Evolutionary conservation across 257 asterid genomes (phyloP), one percentile per base, ranked within the genome.

Genomic region (Nicotiana knightiana): DNA sequence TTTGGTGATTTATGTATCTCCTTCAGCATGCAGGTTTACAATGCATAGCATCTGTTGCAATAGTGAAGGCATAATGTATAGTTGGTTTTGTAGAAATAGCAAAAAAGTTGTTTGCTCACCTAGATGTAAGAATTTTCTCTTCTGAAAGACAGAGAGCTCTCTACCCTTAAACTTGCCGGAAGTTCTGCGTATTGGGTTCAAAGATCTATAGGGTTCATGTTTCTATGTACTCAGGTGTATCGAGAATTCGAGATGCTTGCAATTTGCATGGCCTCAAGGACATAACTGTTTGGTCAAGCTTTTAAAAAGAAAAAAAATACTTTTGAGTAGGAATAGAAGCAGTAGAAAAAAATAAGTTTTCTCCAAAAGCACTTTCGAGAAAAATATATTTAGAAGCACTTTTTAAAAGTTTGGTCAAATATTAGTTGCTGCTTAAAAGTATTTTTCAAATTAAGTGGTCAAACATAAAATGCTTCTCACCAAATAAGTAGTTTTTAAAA

Each of bases 1-100:
- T 5, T 70, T 70, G 79, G 13, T 28, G 79, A 24, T 46, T 3
- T 73, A 26, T 75, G 79, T 1, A 3, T 26, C 79, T 75, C 24
- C 35, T 28, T 30, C 61, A 11, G 68, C 43, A 51, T 75, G 79
- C 15, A 73, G 79, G 43, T 64, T 64, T 30, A 28, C 43, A 64
- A 28, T 64, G 70, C 18, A 63, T 6, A 71, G 7, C 43, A 48
- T 48, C 46, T 43, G 79, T 13, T 48, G 62, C 26, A 48, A 26
- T 51, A 73, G 24, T 51, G 28, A 48, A 51, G 63, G 26, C 62
- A 15, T 73, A 48, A 21, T 73, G 63, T 51, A 51, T 15, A 73
- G 63, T 73, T 73, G 43, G 26, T 51, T 48, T 73, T 73, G 16
- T 48, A 73, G 79, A 73, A 73, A 26, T 73, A 13, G 79, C 62